These are phyloP conservation scores for Lepidium sativum DNA, from an alignment of 345 rosid genomes.

Conservation along the genomic window DNA sequence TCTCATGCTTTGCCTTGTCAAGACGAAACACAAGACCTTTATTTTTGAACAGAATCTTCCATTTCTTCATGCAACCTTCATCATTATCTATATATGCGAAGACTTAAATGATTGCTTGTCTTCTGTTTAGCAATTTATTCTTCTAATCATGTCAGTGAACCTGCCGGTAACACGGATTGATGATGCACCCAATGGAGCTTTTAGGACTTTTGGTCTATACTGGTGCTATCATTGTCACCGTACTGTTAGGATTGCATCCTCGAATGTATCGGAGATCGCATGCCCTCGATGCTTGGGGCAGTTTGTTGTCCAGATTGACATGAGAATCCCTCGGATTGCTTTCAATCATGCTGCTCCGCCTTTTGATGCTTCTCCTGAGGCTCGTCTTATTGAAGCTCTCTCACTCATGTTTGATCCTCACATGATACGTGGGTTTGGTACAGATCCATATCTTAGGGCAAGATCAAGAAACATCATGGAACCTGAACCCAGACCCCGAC, in stretches of 20 bases:
- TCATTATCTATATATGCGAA: conserved; percentile 4
- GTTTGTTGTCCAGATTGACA: conserved; percentile 42
- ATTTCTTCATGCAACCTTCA: conserved; percentile 15
- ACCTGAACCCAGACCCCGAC: neutral
- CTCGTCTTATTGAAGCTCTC: conserved; percentile 59
- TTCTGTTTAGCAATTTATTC: neutral
- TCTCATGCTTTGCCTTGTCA: conserved; percentile 16
- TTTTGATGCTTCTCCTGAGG: conserved; percentile 60
- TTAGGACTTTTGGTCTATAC: conserved; percentile 38
- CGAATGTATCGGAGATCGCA: conserved; percentile 32
- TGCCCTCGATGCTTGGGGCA: conserved; percentile 64
- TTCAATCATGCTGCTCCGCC: conserved; percentile 44
- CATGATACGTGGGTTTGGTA: conserved; percentile 16
- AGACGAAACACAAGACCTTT: neutral
- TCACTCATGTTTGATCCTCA: conserved; percentile 64
- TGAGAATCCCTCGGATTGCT: conserved; percentile 36
- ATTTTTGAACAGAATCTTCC: conserved; percentile 7
- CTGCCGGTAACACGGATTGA: conserved; percentile 25
- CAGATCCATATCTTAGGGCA: conserved; percentile 14
- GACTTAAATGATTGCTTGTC: neutral
- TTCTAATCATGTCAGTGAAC: conserved; percentile 38
- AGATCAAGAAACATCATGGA: conserved; percentile 12
- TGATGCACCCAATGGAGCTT: conserved; percentile 3
- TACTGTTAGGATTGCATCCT: conserved; percentile 40
- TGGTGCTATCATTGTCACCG: conserved; percentile 83